Base-by-base conservation (phyloP, 2,329 filamentous ascomycete genomes). In the Thyridium curvatum region DNA sequence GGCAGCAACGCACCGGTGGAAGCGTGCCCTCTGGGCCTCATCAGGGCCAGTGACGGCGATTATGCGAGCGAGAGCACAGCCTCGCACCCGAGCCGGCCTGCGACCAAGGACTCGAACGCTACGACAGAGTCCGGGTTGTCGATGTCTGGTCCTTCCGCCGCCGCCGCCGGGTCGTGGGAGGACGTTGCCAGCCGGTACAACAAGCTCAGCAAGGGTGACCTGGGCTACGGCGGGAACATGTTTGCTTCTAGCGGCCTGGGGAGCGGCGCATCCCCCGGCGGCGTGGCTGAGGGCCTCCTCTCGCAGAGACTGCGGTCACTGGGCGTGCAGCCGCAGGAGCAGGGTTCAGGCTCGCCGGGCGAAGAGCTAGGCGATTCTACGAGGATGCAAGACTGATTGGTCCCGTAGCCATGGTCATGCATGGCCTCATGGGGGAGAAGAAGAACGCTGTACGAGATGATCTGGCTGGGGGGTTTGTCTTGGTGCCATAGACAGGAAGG, bases 191-290 rank as follows among this genome's bases (percentile, higher is more conserved):
- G 52, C 2, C 53, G 55, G 8, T 87, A 89, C 53, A 75, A 76
- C 52, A 89, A 89, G 54, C 72, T 87, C 15, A 79, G 55, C 50
- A 84, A 74, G 53, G 79, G 79, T 6, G 80, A 87, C 43, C 58
- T 68, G 15, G 72, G 79, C 29, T 81, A 85, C 52, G 74, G 81
- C 30, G 70, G 76, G 1, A 74, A 77, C 39, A 60, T 66, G 0
- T 80, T 72, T 46, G 48, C 6, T 6, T 26, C 21, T 26, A 10
- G n/a, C n/a, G 42, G 15, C 54, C 49, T 16, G 55, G 28, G 8
- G 10, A 26, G 6, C 6, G 21, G 21, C 6, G 21, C 21, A n/a
- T n/a, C n/a, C n/a, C 59, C 59, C 43, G 52, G 61, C 3, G 65
- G 59, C n/a, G 62, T 62, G 2, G 69, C 75, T 4, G 82, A 87